Percentiles rank a stretch among this genome's conserved stretches.
phyloP scores from a whole-genome alignment of 768 basidiomycete species.

The Macrolepiota fuliginosa region DNA sequence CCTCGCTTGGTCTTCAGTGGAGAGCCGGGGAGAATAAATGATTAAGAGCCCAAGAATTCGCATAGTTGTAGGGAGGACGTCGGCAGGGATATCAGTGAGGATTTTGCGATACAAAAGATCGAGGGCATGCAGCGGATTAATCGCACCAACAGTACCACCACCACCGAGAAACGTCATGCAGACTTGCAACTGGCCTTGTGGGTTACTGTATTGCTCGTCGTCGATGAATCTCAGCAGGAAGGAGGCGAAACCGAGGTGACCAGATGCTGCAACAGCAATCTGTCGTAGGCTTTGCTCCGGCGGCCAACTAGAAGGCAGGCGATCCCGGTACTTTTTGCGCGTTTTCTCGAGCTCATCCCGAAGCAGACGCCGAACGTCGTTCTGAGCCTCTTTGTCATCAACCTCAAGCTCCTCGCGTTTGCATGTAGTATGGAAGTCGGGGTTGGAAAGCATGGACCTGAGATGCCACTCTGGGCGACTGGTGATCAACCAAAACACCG shows the following conservation, averaged over 20 bases:
- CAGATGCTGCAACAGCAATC: background rate
- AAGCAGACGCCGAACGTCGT: background rate
- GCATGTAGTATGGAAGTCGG: background rate
- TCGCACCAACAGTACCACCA: background rate
- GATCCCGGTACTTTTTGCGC: background rate
- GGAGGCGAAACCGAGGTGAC: slow-evolving; percentile 2
- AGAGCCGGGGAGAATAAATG: background rate
- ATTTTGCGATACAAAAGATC: background rate
- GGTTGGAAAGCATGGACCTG: background rate
- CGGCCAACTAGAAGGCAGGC: background rate
- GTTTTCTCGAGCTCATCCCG: background rate
- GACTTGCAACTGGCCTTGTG: background rate
- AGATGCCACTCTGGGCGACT: background rate
- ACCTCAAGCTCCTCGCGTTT: background rate
- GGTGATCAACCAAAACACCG: background rate
- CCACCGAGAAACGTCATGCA: background rate
- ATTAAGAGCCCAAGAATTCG: background rate
- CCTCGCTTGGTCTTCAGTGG: background rate
- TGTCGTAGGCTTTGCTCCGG: background rate
- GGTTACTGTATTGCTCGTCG: background rate
- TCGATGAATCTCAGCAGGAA: background rate
- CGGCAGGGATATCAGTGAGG: background rate
- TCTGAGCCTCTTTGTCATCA: background rate
- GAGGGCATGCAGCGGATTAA: background rate
- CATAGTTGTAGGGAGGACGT: background rate